These are phyloP conservation scores for Camellia japonica DNA, from an alignment of 148 eudicot species.

Conservation along the genomic window DNA sequence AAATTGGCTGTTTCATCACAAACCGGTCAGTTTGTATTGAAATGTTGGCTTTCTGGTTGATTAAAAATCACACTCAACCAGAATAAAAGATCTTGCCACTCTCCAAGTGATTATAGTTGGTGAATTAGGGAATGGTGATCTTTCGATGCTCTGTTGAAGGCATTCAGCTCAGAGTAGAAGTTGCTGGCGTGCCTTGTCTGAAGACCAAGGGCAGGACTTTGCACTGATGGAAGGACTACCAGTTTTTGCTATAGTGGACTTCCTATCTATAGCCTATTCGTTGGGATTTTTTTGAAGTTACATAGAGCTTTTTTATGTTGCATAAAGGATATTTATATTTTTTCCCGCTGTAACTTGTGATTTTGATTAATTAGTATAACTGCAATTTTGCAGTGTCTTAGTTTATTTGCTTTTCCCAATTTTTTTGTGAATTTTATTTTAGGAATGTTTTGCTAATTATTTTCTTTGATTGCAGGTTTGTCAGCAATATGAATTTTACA, in stretches of 20 bases:
- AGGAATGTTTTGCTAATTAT: neutral
- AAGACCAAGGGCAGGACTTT: neutral
- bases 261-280: neutral
- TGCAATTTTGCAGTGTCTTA: neutral
- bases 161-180: too few relatives aligned
- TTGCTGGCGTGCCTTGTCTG: too few relatives aligned
- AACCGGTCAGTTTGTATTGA: too few relatives aligned
- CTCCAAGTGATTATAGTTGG: neutral
- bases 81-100: neutral
- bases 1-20: too few relatives aligned
- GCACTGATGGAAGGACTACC: neutral
- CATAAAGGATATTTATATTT: neutral
- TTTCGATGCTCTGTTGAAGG: too few relatives aligned
- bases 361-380: neutral
- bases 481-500: constrained; percentile 92
- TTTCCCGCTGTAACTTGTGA: neutral
- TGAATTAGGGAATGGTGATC: too few relatives aligned
- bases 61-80: neutral
- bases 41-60: too few relatives aligned
- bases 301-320: neutral
- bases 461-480: constrained; percentile 65
- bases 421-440: neutral
- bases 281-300: neutral
- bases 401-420: neutral
- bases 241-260: neutral